These are phyloP conservation scores for Crotalaria pallida DNA, from an alignment of 306 rosid species.

Conservation along the genomic window DNA sequence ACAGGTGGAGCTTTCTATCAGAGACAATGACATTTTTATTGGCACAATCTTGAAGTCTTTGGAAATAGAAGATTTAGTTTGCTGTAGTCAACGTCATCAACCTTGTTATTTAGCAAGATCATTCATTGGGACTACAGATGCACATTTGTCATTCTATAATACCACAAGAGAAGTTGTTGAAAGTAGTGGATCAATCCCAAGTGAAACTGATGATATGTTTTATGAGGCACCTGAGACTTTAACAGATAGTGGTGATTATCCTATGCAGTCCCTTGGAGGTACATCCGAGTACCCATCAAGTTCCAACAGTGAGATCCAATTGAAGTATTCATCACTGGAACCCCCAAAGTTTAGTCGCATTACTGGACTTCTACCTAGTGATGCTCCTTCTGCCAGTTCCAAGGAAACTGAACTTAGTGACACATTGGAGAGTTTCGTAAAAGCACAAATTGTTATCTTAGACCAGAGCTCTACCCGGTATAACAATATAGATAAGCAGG, in stretches of 20 bases:
- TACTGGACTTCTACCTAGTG: slow-evolving; percentile 72
- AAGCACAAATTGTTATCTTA: slow-evolving; percentile 72
- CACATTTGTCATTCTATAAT: slow-evolving; percentile 35
- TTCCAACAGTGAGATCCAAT: slow-evolving; percentile 22
- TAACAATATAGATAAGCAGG: slow-evolving; percentile 71
- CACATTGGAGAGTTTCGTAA: slow-evolving; percentile 75
- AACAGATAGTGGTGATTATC: slow-evolving; percentile 47
- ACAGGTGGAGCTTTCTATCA: slow-evolving; percentile 87
- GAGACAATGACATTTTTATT: slow-evolving; percentile 64
- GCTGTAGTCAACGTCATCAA: slow-evolving; percentile 37
- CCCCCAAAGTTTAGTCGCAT: slow-evolving; percentile 63
- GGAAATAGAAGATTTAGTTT: slow-evolving; percentile 91
- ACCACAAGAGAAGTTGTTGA: slow-evolving; percentile 33
- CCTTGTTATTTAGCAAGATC: slow-evolving; percentile 91
- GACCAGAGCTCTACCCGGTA: slow-evolving; percentile 77
- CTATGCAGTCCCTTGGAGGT: slow-evolving; percentile 44
- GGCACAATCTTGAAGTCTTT: slow-evolving; percentile 91
- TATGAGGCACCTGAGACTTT: slow-evolving; percentile 88
- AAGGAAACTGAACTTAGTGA: slow-evolving; percentile 43
- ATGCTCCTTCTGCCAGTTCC: slow-evolving; percentile 31
- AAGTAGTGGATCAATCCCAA: slow-evolving; percentile 27
- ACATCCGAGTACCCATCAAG: slow-evolving; percentile 23
- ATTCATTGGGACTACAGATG: slow-evolving; percentile 50
- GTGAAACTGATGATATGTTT: slow-evolving; percentile 75
- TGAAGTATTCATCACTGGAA: slow-evolving; percentile 28